Conservation (phyloP, 768 basidiomycete genomes). For the Mycena crocata region DNA sequence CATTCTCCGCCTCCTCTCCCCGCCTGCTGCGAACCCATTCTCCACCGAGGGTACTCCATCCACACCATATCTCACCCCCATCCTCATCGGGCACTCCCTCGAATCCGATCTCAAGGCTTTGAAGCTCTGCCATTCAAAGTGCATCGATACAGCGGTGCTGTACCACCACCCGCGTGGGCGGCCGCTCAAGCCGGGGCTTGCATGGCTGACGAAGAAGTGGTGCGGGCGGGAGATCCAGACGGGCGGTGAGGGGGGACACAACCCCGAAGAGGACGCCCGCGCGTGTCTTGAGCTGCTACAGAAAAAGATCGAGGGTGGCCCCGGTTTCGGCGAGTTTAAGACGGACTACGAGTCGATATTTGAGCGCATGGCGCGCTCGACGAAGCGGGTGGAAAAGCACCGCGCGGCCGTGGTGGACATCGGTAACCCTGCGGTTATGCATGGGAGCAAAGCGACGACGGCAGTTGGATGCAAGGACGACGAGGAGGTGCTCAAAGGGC, state of each 20-base stretch:
- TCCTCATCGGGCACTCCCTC: slow-evolving; percentile 94
- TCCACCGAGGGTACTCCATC: slow-evolving; percentile 41
- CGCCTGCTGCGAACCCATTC: slow-evolving; percentile 59
- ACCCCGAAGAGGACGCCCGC: slow-evolving; percentile 94
- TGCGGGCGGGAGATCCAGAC: slow-evolving; percentile 90
- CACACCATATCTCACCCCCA: slow-evolving; percentile 65
- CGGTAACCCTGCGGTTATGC: slow-evolving; percentile 86
- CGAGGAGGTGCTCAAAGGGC: slow-evolving; percentile 78
- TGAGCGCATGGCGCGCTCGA: slow-evolving; percentile 78
- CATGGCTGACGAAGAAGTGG: slow-evolving; percentile 98
- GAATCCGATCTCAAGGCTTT: slow-evolving; percentile 94
- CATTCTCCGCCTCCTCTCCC: slow-evolving; percentile 71
- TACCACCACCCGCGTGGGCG: slow-evolving; percentile 95
- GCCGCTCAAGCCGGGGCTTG: slow-evolving; percentile 93
- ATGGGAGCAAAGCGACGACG: slow-evolving; percentile 85
- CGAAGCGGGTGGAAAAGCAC: slow-evolving; percentile 51
- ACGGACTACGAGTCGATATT: slow-evolving; percentile 90
- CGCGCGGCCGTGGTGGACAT: slow-evolving; percentile 84
- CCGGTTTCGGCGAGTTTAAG: slow-evolving; percentile 88
- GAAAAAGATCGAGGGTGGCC: slow-evolving; percentile 82
- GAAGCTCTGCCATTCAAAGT: slow-evolving; percentile 85
- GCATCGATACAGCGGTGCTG: slow-evolving; percentile 91
- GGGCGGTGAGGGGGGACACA: slow-evolving; percentile 87
- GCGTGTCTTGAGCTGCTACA: slow-evolving; percentile 88
- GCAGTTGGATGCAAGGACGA: slow-evolving; percentile 81